Percentiles rank a stretch among this genome's conserved stretches.
Conservation (phyloP, 208 protist genomes). For the Trypanosoma grayi region DNA sequence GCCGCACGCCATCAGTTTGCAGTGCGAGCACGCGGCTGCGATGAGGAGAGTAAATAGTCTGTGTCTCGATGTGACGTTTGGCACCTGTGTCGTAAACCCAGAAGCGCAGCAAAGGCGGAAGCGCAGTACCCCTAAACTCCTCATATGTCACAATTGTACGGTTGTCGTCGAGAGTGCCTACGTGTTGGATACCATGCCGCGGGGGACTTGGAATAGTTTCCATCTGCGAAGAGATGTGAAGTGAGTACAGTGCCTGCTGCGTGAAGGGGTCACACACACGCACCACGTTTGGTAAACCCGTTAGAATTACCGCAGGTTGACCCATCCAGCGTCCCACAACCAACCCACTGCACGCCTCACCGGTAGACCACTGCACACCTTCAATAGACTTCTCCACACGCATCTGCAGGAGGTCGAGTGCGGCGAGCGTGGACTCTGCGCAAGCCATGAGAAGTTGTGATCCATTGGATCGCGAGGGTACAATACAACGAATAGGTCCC, state of each 20-base stretch:
- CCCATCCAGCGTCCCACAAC: constrained; percentile 75
- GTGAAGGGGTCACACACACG: constrained; percentile 83
- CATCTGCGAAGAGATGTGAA: constrained; percentile 87
- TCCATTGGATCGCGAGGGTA: constrained; percentile 25
- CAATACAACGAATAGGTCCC: constrained; percentile 43
- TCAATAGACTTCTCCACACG: constrained; percentile 51
- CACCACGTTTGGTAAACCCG: constrained; percentile 74
- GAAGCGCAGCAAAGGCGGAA: constrained; percentile 75
- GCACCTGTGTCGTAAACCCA: constrained; percentile 59
- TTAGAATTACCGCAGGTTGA: constrained; percentile 72
- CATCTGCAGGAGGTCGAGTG: constrained; percentile 70
- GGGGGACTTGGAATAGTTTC: constrained; percentile 70
- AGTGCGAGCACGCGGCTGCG: constrained; percentile 52
- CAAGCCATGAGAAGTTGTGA: constrained; percentile 67
- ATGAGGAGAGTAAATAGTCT: constrained; percentile 80
- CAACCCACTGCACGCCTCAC: constrained; percentile 59
- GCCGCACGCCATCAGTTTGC: constrained; percentile 46
- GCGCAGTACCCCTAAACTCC: constrained; percentile 46
- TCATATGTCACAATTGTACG: constrained; percentile 82
- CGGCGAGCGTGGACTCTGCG: constrained; percentile 60
- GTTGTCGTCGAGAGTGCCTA: constrained; percentile 61
- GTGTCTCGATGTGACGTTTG: constrained; percentile 66
- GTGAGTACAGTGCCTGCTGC: constrained; percentile 83
- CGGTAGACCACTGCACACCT: constrained; percentile 80
- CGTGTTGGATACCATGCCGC: constrained; percentile 75